Evolutionary conservation across 1,139 yeast genomes (phyloP), one percentile per base, ranked within the genome.

Genomic region (Neolecta irregularis): DNA sequence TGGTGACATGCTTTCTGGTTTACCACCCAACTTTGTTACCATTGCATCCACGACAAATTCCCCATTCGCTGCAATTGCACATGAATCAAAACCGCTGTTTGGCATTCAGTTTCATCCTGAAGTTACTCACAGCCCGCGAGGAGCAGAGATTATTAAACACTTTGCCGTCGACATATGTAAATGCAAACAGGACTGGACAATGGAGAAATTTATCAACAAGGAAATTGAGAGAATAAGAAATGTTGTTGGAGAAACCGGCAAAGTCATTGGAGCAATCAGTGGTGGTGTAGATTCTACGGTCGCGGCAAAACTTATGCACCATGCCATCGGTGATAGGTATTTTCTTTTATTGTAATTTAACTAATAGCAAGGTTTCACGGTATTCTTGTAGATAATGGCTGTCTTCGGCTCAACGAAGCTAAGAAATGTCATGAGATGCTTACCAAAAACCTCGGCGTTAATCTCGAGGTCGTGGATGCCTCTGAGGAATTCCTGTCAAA

Each of bases 201-300:
- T 88, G 98, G 81, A 78, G 62, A 91, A 88, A 66, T 88, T 88
- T 60, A 78, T 91, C 52, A 94, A 81, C 52, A 81, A 94, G 44
- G 98, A 91, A 65, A 83, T 88, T 51, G 74, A 80, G 48, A 74
- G 98, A 61, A 91, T 88, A 49, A 72, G 80, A 60, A 67, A 71
- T 43, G 67, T 85, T 50, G 95, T 88, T 47, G 99, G 99, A 41
- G 95, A 94, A 47, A 76, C 85, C 42, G 98, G 94, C 40, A 96
- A 88, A 62, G 99, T 91, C 46, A 88, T 88, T 55, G 99, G 99
- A 62, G 99, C 99, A 39, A 98, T 88, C 49, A 80, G 95, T 42
- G 99, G 99, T 54, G 98, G 99, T 65, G 98, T 91, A 46, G 99
- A 88, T 61, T 88, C 98, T 39, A 88, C 99, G 33, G 98, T 91